These are phyloP conservation scores for Nelumbo lutea DNA, from an alignment of 164 flowering plant genomes.

Conservation along the genomic window DNA sequence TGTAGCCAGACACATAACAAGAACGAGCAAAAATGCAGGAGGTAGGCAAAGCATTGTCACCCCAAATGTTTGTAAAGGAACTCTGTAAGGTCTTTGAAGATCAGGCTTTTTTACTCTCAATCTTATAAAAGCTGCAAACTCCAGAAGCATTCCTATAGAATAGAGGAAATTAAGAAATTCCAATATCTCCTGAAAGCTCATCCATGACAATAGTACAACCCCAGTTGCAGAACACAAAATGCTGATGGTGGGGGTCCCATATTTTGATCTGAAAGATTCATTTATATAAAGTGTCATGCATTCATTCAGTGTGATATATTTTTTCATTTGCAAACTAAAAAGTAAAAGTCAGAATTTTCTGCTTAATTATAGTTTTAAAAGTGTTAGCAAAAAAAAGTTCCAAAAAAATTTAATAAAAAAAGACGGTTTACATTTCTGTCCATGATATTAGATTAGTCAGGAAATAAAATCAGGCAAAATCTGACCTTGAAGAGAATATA, in stretches of 20 bases:
- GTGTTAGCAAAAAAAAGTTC: background rate
- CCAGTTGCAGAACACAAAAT: conserved; percentile 87
- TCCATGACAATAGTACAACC: conserved; percentile 84
- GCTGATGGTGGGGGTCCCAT: conserved; percentile 86
- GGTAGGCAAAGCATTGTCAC: conserved; percentile 69
- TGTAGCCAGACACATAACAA: conserved; percentile 87
- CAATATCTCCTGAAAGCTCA: conserved; percentile 86
- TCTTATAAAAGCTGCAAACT: conserved; percentile 82
- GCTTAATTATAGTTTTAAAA: background rate
- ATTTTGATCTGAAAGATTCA: conserved; percentile 56
- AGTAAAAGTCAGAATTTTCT: background rate
- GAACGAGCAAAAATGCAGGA: conserved; percentile 62
- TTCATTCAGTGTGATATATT: background rate
- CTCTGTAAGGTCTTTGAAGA: conserved; percentile 74
- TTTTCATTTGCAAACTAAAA: background rate
- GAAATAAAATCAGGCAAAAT: background rate
- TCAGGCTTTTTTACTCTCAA: conserved; percentile 75
- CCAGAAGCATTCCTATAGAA: conserved; percentile 82
- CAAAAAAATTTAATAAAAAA: background rate
- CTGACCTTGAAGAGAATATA: conserved; percentile 59
- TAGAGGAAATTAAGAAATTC: conserved; percentile 85
- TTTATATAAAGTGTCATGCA: background rate
- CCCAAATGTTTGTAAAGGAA: conserved; percentile 66
- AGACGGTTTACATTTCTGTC: background rate
- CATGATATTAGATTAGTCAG: background rate